Evolutionary conservation across 305 asterid species (phyloP).

Genomic region (Rubia tinctorum): DNA sequence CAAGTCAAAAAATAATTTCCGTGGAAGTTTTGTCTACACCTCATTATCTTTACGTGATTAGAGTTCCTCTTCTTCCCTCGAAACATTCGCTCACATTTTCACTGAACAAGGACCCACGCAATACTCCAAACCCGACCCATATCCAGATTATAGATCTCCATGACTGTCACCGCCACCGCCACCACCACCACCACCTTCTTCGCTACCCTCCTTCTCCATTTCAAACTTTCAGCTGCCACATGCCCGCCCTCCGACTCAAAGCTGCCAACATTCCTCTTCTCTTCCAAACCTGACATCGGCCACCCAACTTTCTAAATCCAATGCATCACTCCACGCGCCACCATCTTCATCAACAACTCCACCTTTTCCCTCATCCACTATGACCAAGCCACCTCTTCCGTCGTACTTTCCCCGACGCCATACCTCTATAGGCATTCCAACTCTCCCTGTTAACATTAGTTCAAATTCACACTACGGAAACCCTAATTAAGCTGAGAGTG

Average conservation of each 20-base stretch:
- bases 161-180: not conserved
- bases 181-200: too few species aligned
- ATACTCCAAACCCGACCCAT: too few species aligned
- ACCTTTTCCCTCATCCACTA: constrained; percentile 52
- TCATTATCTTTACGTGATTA: too few species aligned
- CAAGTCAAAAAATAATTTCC: not conserved
- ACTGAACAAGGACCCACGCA: too few species aligned
- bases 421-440: not conserved
- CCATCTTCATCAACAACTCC: constrained; percentile 50
- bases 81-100: too few species aligned
- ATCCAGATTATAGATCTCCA: too few species aligned
- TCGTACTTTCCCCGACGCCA: constrained; percentile 52
- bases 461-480: not conserved
- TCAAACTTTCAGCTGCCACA: not conserved
- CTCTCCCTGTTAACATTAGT: not conserved
- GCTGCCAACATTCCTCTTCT: constrained; percentile 72
- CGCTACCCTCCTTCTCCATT: constrained; percentile 20
- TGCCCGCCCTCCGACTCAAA: constrained; percentile 73
- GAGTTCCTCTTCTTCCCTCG: too few species aligned
- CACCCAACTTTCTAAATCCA: constrained; percentile 79
- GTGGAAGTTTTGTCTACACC: too few species aligned
- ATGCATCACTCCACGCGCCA: constrained; percentile 49
- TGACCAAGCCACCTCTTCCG: constrained; percentile 54
- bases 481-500: not conserved
- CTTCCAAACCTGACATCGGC: constrained; percentile 75